Conservation (phyloP, 2,329 filamentous ascomycete genomes). For the Pseudocercospora ulei region DNA sequence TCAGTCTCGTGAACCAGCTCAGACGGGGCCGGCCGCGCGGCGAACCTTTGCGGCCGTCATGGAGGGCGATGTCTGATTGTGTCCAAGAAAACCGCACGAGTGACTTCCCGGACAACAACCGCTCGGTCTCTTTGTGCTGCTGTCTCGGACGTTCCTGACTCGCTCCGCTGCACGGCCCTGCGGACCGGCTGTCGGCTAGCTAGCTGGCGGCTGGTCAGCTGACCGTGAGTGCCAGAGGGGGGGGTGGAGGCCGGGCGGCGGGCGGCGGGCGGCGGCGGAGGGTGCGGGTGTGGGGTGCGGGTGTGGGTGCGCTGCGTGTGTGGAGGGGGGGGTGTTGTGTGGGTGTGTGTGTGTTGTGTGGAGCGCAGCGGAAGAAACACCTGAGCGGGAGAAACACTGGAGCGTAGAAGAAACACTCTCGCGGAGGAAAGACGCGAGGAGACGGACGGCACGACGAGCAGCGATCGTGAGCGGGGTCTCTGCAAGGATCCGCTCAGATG, state of each 20-base stretch:
- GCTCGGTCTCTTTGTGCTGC: conserved; percentile 10
- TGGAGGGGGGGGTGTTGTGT: neutral
- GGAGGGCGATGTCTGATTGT: conserved; percentile 4
- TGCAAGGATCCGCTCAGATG: conserved; percentile 5
- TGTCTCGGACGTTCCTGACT: conserved; percentile 14
- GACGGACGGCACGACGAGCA: conserved; percentile 3
- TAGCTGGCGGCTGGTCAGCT: conserved; percentile 6
- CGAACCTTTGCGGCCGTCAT: conserved; percentile 19
- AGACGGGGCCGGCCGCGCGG: conserved; percentile 7
- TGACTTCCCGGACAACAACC: neutral
- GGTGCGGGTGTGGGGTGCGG: too few relatives aligned
- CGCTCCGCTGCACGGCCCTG: conserved; percentile 2
- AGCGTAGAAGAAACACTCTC: neutral
- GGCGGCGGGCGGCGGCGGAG: neutral
- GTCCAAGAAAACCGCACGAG: neutral
- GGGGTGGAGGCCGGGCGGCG: conserved; percentile 1
- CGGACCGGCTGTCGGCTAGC: conserved; percentile 5
- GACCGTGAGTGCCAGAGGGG: too few relatives aligned
- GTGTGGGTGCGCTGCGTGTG: neutral
- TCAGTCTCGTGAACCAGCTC: conserved; percentile 11
- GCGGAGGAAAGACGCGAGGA: neutral
- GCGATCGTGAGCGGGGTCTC: conserved; percentile 5
- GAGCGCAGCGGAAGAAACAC: too few relatives aligned
- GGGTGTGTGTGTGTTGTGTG: neutral
- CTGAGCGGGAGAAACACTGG: neutral